These are phyloP conservation scores for Septoria linicola DNA, from an alignment of 2,329 filamentous ascomycete genomes.

Conservation along the genomic window DNA sequence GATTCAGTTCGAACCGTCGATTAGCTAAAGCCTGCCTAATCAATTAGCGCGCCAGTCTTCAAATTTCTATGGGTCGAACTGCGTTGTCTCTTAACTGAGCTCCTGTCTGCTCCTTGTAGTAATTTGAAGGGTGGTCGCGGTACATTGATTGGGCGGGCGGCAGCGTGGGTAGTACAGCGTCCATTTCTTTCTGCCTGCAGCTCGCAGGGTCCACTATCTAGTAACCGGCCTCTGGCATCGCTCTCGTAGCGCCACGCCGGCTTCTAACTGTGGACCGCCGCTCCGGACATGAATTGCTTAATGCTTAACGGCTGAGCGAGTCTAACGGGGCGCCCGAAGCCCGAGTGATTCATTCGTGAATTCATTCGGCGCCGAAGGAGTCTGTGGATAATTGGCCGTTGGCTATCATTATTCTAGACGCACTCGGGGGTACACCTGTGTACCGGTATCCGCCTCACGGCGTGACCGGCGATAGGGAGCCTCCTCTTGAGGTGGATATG, in stretches of 20 bases:
- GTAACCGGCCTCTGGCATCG: conserved; percentile 2
- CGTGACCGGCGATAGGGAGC: conserved; percentile 1
- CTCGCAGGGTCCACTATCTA: conserved; percentile 3
- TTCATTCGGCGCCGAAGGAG: conserved; percentile 5
- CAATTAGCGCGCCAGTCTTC: not conserved
- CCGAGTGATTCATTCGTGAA: conserved; percentile 7
- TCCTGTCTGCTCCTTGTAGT: not conserved
- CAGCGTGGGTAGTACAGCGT: not conserved
- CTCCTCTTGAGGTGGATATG: conserved; percentile 4
- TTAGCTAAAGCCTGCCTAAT: not conserved
- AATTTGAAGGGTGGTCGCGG: not conserved
- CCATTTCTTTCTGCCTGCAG: conserved; percentile 3
- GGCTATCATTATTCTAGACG: conserved; percentile 3
- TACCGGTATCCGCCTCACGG: conserved; percentile 4
- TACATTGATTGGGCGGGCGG: not conserved
- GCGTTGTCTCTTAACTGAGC: not conserved
- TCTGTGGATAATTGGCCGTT: conserved; percentile 8
- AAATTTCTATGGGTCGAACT: not conserved
- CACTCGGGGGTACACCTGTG: conserved; percentile 3
- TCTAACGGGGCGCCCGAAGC: conserved; percentile 6
- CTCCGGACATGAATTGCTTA: not conserved
- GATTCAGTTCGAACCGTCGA: not conserved
- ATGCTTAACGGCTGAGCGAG: not conserved
- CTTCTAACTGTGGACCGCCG: not conserved
- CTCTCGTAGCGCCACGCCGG: not conserved